phyloP scores from a whole-genome alignment of 208 protist species.

The Trypanosoma scelopori region DNA sequence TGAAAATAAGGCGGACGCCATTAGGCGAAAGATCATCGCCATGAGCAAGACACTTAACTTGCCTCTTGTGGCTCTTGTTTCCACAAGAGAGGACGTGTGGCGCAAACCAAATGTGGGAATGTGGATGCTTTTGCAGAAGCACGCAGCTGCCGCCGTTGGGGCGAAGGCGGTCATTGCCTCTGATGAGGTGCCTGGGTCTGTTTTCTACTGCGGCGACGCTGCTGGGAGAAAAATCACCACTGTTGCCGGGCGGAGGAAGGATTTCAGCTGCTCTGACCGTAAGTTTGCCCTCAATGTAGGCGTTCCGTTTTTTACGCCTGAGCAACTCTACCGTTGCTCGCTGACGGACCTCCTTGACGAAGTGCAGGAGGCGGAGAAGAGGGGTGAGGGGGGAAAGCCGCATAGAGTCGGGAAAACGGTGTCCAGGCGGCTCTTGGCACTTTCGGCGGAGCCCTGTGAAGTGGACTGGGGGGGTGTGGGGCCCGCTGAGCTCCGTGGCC shows the following conservation, averaged over 20 bases:
- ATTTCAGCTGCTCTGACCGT: constrained; percentile 91
- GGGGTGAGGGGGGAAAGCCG: neutral
- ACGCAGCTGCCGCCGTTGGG: constrained; percentile 31
- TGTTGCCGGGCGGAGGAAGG: constrained; percentile 78
- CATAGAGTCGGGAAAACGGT: neutral
- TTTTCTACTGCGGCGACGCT: constrained; percentile 94
- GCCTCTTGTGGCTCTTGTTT: constrained; percentile 75
- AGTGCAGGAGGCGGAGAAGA: neutral
- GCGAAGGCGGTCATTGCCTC: neutral
- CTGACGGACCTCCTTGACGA: constrained; percentile 18
- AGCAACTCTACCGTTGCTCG: constrained; percentile 72
- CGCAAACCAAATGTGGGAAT: constrained; percentile 89
- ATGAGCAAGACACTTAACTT: constrained; percentile 43
- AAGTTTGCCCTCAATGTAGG: constrained; percentile 88
- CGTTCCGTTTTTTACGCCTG: constrained; percentile 90
- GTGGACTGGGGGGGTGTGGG: constrained; percentile 59
- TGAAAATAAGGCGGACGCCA: constrained; percentile 46
- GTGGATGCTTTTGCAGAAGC: constrained; percentile 78
- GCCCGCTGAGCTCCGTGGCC: constrained; percentile 40
- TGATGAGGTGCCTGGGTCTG: constrained; percentile 13
- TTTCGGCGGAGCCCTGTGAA: constrained; percentile 5
- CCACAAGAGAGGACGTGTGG: constrained; percentile 70
- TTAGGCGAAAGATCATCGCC: constrained; percentile 51
- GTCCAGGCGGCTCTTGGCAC: constrained; percentile 7
- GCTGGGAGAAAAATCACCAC: constrained; percentile 70